These are phyloP conservation scores for Lobosporangium transversale DNA, from an alignment of 192 early-diverging fungal species.

Conservation along the genomic window DNA sequence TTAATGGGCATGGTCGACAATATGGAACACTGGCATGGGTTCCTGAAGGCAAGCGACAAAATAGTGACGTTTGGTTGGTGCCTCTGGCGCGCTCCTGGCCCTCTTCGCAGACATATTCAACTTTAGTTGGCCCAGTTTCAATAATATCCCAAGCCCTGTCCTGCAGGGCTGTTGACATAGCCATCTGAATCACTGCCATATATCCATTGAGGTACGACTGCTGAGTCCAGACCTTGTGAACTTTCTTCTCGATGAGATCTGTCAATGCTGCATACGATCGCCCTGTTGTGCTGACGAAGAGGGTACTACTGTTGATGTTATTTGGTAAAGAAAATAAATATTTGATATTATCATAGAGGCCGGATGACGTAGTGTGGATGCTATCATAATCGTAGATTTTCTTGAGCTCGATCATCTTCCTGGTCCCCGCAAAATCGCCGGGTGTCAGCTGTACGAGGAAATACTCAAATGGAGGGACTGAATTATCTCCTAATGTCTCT, in stretches of 20 bases:
- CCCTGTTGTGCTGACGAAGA: conserved; percentile 36
- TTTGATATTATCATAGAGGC: conserved; percentile 31
- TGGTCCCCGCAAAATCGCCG: conserved; percentile 17
- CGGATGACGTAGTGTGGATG: conserved; percentile 34
- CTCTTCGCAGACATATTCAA: conserved; percentile 31
- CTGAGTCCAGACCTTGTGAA: conserved; percentile 38
- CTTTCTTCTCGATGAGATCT: conserved; percentile 19
- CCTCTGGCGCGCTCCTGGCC: conserved; percentile 14
- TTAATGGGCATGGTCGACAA: conserved; percentile 19
- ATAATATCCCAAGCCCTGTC: conserved; percentile 41
- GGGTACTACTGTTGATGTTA: neutral
- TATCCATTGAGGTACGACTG: conserved; percentile 49
- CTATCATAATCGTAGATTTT: conserved; percentile 23
- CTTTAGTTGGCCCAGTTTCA: conserved; percentile 13
- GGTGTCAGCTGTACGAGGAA: conserved; percentile 6
- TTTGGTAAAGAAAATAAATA: conserved; percentile 9
- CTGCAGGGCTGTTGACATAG: conserved; percentile 29
- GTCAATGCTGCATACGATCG: conserved; percentile 12
- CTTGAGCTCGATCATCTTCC: conserved; percentile 3
- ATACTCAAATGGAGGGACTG: conserved; percentile 19
- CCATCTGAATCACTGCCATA: conserved; percentile 41
- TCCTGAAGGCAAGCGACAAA: conserved; percentile 4
- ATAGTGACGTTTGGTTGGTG: conserved; percentile 7
- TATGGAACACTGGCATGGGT: conserved; percentile 14
- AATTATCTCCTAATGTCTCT: neutral